Evolutionary conservation across 1,139 yeast species (phyloP), one percentile per base, ranked within the genome.

Genomic region (Pichia sp.): DNA sequence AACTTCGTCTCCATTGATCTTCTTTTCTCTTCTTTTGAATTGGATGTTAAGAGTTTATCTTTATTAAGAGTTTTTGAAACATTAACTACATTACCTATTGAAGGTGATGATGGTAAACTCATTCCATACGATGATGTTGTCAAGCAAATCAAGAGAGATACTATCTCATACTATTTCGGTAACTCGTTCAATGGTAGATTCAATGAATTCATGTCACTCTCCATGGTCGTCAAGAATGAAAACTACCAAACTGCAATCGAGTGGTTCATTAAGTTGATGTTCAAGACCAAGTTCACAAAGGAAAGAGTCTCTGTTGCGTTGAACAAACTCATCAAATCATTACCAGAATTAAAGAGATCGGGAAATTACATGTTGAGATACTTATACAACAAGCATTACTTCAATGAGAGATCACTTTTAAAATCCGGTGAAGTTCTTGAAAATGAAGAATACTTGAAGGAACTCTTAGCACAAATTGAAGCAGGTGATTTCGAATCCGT

Each of bases 341-440:
- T 93, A 40, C 85, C 96, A 0, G 96, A 89, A 48, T 71, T 76
- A 38, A 91, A 90, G 65, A 80, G 99, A 62, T 80, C 79, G 57
- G 98, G 96, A 20, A 79, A 79, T 42, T 66, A 75, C 4, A 83
- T 91, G 81, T 69, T 89, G 69, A 69, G 75, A 50, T 84, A 96
- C 1, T 65, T 85, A 12, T 73, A 79, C 32, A 72, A 75, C 55
- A 74, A 84, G 56, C 69, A 76, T 17, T 65, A 79, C 35, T 80
- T 77, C 53, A 73, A 77, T 17, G 74, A 75, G 18, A 70, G 82
- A 47, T 83, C 96, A 0, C 68, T 87, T 47, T 75, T 82, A 52
- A 80, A 79, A 54, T 80, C 91, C 0, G 79, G 80, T 40, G 95
- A 91, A 63, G 69, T 78, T 11, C 67, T 90, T 20, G 68, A 70